Conservation (phyloP, 441 rosid genomes). For the Omphalea diandra region DNA sequence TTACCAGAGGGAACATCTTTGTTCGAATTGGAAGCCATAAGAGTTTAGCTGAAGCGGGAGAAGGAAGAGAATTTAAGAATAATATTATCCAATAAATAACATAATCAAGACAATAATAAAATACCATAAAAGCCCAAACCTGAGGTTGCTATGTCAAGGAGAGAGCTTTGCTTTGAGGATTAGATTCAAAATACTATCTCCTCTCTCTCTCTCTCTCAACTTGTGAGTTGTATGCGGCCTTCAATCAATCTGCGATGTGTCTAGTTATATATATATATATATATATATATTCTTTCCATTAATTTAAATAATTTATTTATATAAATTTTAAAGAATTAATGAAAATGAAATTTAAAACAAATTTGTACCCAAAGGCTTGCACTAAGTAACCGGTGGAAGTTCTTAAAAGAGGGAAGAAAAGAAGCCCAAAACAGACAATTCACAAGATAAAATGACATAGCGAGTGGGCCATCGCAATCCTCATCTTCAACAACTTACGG, state of each 20-base stretch:
- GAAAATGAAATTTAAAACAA: too few relatives aligned
- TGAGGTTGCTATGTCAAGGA: not conserved
- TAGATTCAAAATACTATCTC: conserved; percentile 19
- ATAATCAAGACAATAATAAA: not conserved
- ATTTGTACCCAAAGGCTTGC: too few relatives aligned
- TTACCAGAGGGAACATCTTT: conserved; percentile 58
- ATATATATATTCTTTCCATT: not conserved
- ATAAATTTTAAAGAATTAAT: too few relatives aligned
- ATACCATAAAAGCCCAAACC: not conserved
- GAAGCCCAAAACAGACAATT: too few relatives aligned
- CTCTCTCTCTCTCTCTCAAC: not conserved
- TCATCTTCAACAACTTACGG: not conserved
- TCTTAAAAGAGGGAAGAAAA: too few relatives aligned
- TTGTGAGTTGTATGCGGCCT: not conserved
- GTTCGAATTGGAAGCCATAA: conserved; percentile 65
- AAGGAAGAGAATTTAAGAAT: not conserved
- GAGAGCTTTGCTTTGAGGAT: conserved; percentile 8
- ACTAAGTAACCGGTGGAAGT: not conserved
- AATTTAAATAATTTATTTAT: too few relatives aligned
- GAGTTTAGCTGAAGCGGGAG: conserved; percentile 17
- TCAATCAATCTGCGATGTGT: not conserved
- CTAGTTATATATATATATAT: too few relatives aligned
- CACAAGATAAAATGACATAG: not conserved
- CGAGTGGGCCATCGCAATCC: not conserved
- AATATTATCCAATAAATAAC: too few relatives aligned